Evolutionary conservation across 1,284 basidiomycete species (phyloP).

Genomic region (Stygiomarasmius scandens): DNA sequence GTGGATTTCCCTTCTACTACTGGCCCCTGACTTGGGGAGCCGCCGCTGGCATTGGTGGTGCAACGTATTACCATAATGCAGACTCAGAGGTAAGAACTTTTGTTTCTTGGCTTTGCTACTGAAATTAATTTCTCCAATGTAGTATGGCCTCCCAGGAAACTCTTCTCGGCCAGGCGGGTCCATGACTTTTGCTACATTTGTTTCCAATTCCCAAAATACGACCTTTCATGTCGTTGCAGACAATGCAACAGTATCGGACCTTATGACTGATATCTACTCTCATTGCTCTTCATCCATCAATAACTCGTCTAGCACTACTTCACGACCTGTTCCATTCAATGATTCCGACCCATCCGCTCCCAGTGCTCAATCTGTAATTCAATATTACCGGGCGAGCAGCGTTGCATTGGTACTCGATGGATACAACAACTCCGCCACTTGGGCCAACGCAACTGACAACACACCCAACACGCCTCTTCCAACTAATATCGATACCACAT

Average conservation of each 20-base stretch:
- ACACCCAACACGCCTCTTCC: constrained; percentile 26
- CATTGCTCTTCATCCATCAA: constrained; percentile 46
- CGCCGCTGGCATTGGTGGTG: constrained; percentile 33
- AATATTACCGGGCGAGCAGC: constrained; percentile 62
- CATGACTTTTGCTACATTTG: constrained; percentile 51
- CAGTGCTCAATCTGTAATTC: constrained; percentile 15
- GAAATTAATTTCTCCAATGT: constrained; percentile 1
- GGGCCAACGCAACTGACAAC: constrained; percentile 30
- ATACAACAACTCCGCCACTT: constrained; percentile 61
- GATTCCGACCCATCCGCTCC: constrained; percentile 20
- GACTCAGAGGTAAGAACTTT: constrained; percentile 40
- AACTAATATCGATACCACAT: constrained; percentile 40
- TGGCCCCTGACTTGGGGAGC: constrained; percentile 61
- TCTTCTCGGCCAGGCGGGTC: constrained; percentile 60
- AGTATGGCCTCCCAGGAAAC: constrained; percentile 60
- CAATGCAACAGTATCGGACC: constrained; percentile 52
- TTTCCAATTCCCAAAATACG: constrained; percentile 44
- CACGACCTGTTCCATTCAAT: constrained; percentile 28
- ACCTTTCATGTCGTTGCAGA: constrained; percentile 63
- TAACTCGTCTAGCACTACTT: constrained; percentile 9
- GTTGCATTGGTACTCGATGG: constrained; percentile 59
- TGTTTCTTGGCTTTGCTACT: not conserved
- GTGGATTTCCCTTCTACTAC: constrained; percentile 57
- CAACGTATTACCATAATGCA: constrained; percentile 42
- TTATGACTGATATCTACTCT: constrained; percentile 46